A percentile compares a stretch with the other conserved stretches of the same genome.
Evolutionary conservation across 768 basidiomycete genomes (phyloP).

Genomic region (Daedaleopsis sinensis): DNA sequence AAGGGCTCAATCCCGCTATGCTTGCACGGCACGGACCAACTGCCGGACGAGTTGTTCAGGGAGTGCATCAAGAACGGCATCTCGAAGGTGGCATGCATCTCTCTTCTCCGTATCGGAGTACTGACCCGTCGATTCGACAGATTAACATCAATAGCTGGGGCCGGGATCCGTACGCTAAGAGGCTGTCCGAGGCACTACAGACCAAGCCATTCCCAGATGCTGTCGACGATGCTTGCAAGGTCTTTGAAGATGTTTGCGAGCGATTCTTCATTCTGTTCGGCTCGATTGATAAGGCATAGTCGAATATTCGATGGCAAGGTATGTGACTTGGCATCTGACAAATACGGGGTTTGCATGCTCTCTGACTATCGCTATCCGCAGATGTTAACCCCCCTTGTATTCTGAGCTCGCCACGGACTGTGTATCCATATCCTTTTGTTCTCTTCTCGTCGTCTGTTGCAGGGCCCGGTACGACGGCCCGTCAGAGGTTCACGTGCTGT

Average conservation of each 20-base stretch:
- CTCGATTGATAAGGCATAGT: constrained; percentile 42
- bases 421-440: neutral
- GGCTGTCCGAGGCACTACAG: constrained; percentile 35
- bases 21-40: constrained; percentile 48
- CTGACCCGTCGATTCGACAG: neutral
- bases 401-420: neutral
- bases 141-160: constrained; percentile 53
- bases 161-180: constrained; percentile 45
- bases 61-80: constrained; percentile 50
- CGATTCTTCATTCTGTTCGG: constrained; percentile 45
- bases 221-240: constrained; percentile 47
- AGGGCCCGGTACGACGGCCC: neutral
- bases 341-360: too few relatives aligned
- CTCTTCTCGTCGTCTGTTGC: neutral
- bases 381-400: neutral
- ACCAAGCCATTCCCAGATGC: constrained; percentile 48
- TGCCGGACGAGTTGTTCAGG: constrained; percentile 46
- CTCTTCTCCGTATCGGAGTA: neutral
- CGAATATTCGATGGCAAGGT: neutral
- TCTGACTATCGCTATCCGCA: too few relatives aligned
- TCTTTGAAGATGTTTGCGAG: constrained; percentile 43
- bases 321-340: too few relatives aligned
- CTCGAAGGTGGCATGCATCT: constrained; percentile 34
- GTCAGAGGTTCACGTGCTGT: neutral
- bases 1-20: constrained; percentile 41